phyloP scores from a whole-genome alignment of 208 protist species.

The Phytomonas sp. region DNA sequence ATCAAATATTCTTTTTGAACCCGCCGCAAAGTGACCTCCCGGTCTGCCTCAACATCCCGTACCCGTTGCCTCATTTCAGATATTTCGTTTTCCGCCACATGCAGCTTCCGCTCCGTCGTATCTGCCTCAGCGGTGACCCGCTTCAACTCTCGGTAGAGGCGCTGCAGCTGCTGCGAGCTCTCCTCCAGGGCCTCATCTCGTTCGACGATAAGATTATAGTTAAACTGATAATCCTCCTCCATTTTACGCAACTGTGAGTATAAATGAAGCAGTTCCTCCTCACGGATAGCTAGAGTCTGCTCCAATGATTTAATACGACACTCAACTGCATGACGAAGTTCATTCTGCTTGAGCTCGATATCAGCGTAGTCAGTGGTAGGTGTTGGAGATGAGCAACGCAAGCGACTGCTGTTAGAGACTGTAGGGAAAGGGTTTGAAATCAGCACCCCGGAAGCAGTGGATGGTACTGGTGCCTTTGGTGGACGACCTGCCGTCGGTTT shows the following conservation, averaged over 20 bases:
- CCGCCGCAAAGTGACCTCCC: conserved; percentile 28
- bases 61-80: conserved; percentile 33
- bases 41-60: conserved; percentile 49
- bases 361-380: conserved; percentile 54
- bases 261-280: conserved; percentile 54
- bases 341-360: conserved; percentile 81
- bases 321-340: conserved; percentile 69
- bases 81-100: conserved; percentile 30
- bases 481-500: no score
- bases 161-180: conserved; percentile 66
- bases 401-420: neutral
- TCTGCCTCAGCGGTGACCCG: conserved; percentile 34
- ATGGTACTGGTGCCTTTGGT: neutral
- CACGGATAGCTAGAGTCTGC: conserved; percentile 38
- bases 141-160: conserved; percentile 64
- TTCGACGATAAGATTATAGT: conserved; percentile 82
- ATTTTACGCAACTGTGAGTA: conserved; percentile 50
- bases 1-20: conserved; percentile 37
- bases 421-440: neutral
- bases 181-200: conserved; percentile 81
- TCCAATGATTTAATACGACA: conserved; percentile 65
- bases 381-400: conserved; percentile 14
- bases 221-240: conserved; percentile 89
- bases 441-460: no score
- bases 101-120: conserved; percentile 27